Conservation (phyloP, 352 stramenopile species). For the Phytophthora pinifolia region DNA sequence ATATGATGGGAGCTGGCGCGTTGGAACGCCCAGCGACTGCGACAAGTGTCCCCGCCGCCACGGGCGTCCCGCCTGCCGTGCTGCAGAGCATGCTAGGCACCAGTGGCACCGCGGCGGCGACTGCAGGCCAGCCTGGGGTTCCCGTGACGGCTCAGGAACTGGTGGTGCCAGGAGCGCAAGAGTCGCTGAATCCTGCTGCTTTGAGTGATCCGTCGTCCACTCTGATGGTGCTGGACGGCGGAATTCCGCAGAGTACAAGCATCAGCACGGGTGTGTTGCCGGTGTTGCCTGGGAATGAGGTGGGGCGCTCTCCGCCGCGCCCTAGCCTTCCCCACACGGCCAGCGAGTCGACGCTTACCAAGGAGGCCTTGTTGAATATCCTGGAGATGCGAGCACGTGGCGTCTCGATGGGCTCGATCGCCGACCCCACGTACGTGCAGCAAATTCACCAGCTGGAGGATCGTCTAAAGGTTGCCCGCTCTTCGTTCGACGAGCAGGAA, state of each 20-base stretch:
- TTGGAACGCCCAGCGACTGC: constrained; percentile 25
- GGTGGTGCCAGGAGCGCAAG: constrained; percentile 17
- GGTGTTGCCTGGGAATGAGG: constrained; percentile 28
- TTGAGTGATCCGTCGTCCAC: constrained; percentile 32
- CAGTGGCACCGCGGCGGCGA: constrained; percentile 12
- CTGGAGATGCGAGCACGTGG: constrained; percentile 52
- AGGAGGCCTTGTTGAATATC: constrained; percentile 44
- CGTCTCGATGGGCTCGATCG: constrained; percentile 59
- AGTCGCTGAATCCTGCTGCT: constrained; percentile 23
- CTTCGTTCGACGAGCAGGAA: constrained; percentile 67
- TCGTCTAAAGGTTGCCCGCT: constrained; percentile 54
- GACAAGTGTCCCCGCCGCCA: constrained; percentile 13
- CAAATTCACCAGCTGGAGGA: constrained; percentile 72
- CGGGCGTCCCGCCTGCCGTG: constrained; percentile 15
- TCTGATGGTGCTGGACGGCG: constrained; percentile 36
- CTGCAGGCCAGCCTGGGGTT: constrained; percentile 5
- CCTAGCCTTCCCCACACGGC: constrained; percentile 37
- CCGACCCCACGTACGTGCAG: constrained; percentile 55
- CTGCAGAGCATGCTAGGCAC: constrained; percentile 23
- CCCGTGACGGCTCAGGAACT: constrained; percentile 15
- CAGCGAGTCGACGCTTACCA: constrained; percentile 46
- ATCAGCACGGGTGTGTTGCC: constrained; percentile 25
- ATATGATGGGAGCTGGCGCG: constrained; percentile 21
- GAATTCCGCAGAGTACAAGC: constrained; percentile 20
- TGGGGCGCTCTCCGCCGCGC: constrained; percentile 33